These are phyloP conservation scores for Lathyrus aphaca DNA, from an alignment of 306 rosid genomes.

Conservation along the genomic window DNA sequence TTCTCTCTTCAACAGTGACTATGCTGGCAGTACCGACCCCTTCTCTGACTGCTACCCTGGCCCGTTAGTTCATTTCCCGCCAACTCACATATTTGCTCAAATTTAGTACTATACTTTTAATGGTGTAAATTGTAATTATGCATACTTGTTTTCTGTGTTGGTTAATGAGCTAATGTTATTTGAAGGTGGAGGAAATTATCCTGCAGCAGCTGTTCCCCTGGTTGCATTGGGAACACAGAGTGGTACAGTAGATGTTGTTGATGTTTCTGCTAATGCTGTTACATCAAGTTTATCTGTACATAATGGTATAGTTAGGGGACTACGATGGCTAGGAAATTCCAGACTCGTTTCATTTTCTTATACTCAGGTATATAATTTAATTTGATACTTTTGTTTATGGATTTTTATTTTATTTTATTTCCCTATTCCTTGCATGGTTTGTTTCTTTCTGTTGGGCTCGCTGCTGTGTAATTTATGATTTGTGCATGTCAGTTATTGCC, in stretches of 20 bases:
- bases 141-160: conserved; percentile 35
- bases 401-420: conserved; percentile 24
- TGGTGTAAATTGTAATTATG: conserved; percentile 13
- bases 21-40: conserved; percentile 96
- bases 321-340: conserved; percentile 99
- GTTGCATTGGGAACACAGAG: conserved; percentile 97
- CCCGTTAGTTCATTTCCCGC: conserved; percentile 75
- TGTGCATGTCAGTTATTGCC: conserved; percentile 16
- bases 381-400: conserved; percentile 33
- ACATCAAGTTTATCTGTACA: conserved; percentile 87
- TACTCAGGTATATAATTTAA: conserved; percentile 65
- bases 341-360: conserved; percentile 97
- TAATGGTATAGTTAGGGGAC: conserved; percentile 77
- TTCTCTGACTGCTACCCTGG: conserved; percentile 88
- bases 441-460: conserved; percentile 16
- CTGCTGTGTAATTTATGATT: conserved; percentile 27
- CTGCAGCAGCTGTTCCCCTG: conserved; percentile 94
- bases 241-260: conserved; percentile 85
- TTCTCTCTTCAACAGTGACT: conserved; percentile 91
- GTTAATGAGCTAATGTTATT: conserved; percentile 37
- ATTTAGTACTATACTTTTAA: conserved; percentile 29
- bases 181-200: conserved; percentile 94
- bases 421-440: neutral
- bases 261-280: conserved; percentile 92
- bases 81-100: conserved; percentile 44